A percentile compares a stretch with the other conserved stretches of the same genome.
These are phyloP conservation scores for Croton laevigatus DNA, from an alignment of 441 rosid species.

Conservation along the genomic window DNA sequence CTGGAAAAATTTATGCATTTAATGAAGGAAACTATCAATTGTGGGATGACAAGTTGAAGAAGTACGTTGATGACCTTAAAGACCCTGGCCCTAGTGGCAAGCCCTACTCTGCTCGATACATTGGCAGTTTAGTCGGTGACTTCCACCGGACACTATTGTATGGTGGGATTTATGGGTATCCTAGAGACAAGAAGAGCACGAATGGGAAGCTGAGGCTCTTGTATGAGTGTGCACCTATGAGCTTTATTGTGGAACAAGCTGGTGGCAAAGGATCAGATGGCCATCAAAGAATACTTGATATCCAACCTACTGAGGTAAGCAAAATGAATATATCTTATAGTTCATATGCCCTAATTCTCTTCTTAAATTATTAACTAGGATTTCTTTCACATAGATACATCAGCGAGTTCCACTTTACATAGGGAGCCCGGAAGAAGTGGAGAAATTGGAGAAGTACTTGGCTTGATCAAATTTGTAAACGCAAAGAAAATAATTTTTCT, in stretches of 20 bases:
- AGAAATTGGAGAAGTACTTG: constrained; percentile 84
- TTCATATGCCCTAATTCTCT: not conserved
- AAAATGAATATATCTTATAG: not conserved
- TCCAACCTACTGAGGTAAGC: constrained; percentile 70
- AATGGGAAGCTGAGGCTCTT: constrained; percentile 90
- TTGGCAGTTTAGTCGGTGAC: constrained; percentile 94
- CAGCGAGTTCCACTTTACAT: constrained; percentile 88
- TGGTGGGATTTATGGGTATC: constrained; percentile 93
- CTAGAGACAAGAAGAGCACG: constrained; percentile 85
- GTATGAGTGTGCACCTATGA: constrained; percentile 97
- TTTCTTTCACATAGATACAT: constrained; percentile 48
- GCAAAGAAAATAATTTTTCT: constrained; percentile 25
- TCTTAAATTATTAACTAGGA: not conserved
- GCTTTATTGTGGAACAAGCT: constrained; percentile 93
- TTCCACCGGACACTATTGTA: constrained; percentile 81
- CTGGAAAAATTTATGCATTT: constrained; percentile 82
- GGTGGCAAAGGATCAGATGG: constrained; percentile 98
- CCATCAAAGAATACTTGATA: constrained; percentile 72
- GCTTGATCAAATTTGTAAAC: constrained; percentile 39
- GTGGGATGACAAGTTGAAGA: constrained; percentile 89
- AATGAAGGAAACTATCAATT: constrained; percentile 91
- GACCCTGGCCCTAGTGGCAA: constrained; percentile 85
- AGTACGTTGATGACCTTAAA: constrained; percentile 81
- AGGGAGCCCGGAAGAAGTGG: constrained; percentile 84
- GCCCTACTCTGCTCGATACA: constrained; percentile 92